Base-by-base conservation (phyloP, 495 filamentous ascomycete species). In the Neurospora tetraspora region DNA sequence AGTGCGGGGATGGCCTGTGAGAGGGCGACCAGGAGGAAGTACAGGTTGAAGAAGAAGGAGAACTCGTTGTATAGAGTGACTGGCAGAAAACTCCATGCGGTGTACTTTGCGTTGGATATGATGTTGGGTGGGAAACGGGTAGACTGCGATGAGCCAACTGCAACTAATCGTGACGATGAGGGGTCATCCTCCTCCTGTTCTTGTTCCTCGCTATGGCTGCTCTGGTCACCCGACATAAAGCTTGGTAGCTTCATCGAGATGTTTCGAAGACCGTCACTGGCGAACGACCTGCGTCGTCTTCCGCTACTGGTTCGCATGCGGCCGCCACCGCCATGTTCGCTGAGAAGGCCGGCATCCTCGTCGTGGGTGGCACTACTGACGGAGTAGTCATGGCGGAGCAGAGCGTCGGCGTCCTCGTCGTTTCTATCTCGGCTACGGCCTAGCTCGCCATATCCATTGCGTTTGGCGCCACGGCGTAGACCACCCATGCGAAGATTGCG, bases 31-130 rank as follows among this genome's bases (percentile, higher is more conserved):
- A 98, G 86, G 9, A 99, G 86, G 80, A 98, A 99, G 78, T 99
- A 99, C 78, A 98, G 90, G 85, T 99, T 99, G 87, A 98, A 97
- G 82, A 99, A 99, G 83, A 98, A 98, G 65, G 94, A 97, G 78
- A 99, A 99, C 76, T 99, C 96, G 83, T 98, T 97, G 80, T 97
- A 99, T 14, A 98, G 85, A 0, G 96, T 98, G 34, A 93, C 86
- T 5, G 96, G 96, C 4, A 99, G 87, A 81, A 99, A 99, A 73
- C 91, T 96, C 86, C 93, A 93, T 1, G 93, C 89, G n/a, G 95
- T 97, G 78, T 98, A 99, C 88, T 98, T 98, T 53, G 96, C 94
- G 82, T 99, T 98, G 23, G 94, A 97, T 53, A 99, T 88, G 38
- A 91, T 87, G 79, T 99, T 99, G 18, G 89, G 87, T n/a, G 92